These are phyloP conservation scores for Dactylellina parvicollis DNA, from an alignment of 2,329 filamentous ascomycete genomes.

Conservation along the genomic window DNA sequence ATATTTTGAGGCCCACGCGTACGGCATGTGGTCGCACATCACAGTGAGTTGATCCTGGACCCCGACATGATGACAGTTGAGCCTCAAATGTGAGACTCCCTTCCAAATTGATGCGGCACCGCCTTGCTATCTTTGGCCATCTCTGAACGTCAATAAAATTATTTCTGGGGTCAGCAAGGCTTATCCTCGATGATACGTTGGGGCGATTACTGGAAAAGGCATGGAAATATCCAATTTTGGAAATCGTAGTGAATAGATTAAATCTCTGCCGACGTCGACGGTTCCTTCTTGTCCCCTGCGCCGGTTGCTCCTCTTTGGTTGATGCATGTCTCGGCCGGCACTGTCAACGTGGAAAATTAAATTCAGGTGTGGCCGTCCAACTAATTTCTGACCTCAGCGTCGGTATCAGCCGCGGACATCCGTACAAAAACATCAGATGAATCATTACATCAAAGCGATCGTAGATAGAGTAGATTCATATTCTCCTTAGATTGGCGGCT, in stretches of 20 bases:
- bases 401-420: not conserved
- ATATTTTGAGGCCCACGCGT: not conserved
- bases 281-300: not conserved
- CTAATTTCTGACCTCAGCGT: slow-evolving; percentile 40
- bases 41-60: not conserved
- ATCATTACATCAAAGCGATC: not conserved
- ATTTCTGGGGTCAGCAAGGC: slow-evolving; percentile 26
- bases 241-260: not conserved
- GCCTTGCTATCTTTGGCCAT: slow-evolving; percentile 5
- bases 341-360: not conserved
- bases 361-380: not conserved
- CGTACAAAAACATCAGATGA: slow-evolving; percentile 9
- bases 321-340: slow-evolving; percentile 28
- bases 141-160: not conserved
- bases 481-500: too few species aligned
- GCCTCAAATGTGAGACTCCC: slow-evolving; percentile 22
- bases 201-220: not conserved
- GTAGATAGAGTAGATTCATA: not conserved
- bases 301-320: not conserved
- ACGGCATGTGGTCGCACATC: slow-evolving; percentile 32
- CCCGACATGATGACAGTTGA: slow-evolving; percentile 5
- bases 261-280: not conserved
- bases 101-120: slow-evolving; percentile 27
- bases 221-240: slow-evolving; percentile 2
- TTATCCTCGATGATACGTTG: slow-evolving; percentile 13